Conservation (phyloP, 202 grass and related monocot species). For the Eragrostis tef region DNA sequence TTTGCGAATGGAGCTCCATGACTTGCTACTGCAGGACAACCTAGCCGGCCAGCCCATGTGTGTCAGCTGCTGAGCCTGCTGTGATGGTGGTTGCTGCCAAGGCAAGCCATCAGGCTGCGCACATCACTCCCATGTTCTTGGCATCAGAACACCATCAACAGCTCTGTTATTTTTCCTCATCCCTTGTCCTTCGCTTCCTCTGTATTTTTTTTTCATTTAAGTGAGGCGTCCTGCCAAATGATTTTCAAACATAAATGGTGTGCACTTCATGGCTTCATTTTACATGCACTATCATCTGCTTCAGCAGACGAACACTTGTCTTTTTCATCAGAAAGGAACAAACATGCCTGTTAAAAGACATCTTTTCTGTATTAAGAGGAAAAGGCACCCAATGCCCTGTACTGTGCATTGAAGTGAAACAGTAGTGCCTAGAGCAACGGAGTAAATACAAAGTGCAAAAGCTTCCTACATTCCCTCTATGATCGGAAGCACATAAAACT, state of each 20-base stretch:
- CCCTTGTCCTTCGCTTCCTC: too few relatives aligned
- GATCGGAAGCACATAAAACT: too few relatives aligned
- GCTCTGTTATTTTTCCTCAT: constrained; percentile 8
- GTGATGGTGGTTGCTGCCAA: constrained; percentile 55
- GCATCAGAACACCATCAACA: constrained; percentile 41
- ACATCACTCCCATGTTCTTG: constrained; percentile 50
- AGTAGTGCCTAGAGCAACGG: background rate
- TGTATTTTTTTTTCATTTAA: background rate
- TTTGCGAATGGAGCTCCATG: constrained; percentile 33
- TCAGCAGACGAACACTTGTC: background rate
- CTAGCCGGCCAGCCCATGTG: constrained; percentile 34
- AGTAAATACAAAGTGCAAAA: constrained; percentile 6
- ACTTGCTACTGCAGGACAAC: constrained; percentile 32
- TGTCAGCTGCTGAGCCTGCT: constrained; percentile 27
- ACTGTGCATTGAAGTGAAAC: background rate
- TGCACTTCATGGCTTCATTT: background rate
- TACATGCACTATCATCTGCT: background rate
- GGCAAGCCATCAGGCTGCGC: constrained; percentile 52
- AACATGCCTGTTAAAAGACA: background rate
- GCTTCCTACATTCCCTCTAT: background rate
- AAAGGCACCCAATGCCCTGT: background rate
- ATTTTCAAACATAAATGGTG: background rate
- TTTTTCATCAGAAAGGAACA: background rate
- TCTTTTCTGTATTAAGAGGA: constrained; percentile 5
- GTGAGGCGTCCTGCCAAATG: too few relatives aligned